These are phyloP conservation scores for Starmerella geochares DNA, from an alignment of 805 yeast species.

Conservation along the genomic window DNA sequence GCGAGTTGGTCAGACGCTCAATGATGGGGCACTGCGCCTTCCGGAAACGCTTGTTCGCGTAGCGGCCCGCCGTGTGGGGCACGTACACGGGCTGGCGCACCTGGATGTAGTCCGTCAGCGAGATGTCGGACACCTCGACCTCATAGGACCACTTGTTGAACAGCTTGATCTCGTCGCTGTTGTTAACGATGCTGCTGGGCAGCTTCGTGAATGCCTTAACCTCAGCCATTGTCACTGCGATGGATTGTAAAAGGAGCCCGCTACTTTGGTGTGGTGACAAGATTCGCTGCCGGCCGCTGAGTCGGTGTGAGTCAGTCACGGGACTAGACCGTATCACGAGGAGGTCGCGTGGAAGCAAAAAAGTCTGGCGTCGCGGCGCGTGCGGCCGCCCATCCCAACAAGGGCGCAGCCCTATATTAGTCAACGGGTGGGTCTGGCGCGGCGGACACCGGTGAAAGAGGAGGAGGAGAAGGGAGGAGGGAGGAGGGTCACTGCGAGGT, in stretches of 20 bases:
- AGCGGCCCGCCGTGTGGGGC: slow-evolving; percentile 99
- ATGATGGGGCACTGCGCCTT: slow-evolving; percentile 99
- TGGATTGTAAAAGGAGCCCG: slow-evolving; percentile 7
- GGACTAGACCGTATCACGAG: slow-evolving; percentile 1
- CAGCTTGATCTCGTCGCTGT: slow-evolving; percentile 90
- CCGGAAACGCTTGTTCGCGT: slow-evolving; percentile 99
- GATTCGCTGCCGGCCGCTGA: slow-evolving; percentile 3
- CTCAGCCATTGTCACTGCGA: slow-evolving; percentile 40
- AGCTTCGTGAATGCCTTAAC: slow-evolving; percentile 87
- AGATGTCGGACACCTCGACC: slow-evolving; percentile 94
- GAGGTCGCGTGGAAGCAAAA: neutral
- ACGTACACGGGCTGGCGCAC: slow-evolving; percentile 95
- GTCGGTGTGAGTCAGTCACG: slow-evolving; percentile 18
- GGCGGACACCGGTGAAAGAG: no score
- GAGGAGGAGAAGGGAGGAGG: no score
- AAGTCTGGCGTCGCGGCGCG: neutral
- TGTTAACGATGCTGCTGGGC: slow-evolving; percentile 93
- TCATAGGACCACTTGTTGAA: slow-evolving; percentile 99
- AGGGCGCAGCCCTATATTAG: slow-evolving; percentile 13
- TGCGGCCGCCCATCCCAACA: neutral
- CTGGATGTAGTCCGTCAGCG: slow-evolving; percentile 97
- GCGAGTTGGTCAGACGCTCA: slow-evolving; percentile 98
- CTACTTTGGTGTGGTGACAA: slow-evolving; percentile 6
- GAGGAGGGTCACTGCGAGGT: no score
- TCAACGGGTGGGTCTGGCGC: neutral